Base-by-base conservation (phyloP, 2,329 filamentous ascomycete genomes). In the Aspergillus luchuensis region DNA sequence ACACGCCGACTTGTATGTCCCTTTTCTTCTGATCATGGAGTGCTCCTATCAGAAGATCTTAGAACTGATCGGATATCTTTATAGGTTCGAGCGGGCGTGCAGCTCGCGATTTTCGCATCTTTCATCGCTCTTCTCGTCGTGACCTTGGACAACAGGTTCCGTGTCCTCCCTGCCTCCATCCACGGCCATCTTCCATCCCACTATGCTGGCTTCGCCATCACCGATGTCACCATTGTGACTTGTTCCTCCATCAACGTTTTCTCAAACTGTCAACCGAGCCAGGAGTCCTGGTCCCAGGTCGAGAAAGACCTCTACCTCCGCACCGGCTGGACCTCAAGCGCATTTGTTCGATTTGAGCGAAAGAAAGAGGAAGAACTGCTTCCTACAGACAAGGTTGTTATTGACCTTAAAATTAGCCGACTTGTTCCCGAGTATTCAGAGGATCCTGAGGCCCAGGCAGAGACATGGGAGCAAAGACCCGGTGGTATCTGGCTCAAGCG, bases 271-370 rank as follows among this genome's bases (percentile, higher is more conserved):
- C 87, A 87, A 64, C 85, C 95, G 15, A 56, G 11, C 63, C 76
- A 83, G 39, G 79, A 86, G 47, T 81, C 85, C 59, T 97, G 93
- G 93, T 88, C 91, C 68, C 89, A 91, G 52, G 82, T 97, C 63
- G 90, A 96, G 66, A 97, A 97, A 79, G 92, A 97, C 72, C 84
- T 97, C 0, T 95, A 92, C 73, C 84, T 97, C 17, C 87, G 87
- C 63, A 86, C 85, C 61, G 85, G 87, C 55, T 91, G 91, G 86
- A 82, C 91, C 47, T 86, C 86, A 28, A 90, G 85, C 72, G 92
- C 91, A 33, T 97, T 91, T 74, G 76, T 97, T 25, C 90, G 93
- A 72, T 85, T 97, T 62, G 87, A 90, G 76, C 86, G 91, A 65
- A 95, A 93, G 81, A 89, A 89, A 69, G 92, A 97, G 79, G 90